Evolutionary conservation across 768 basidiomycete genomes (phyloP).

Genomic region (Hericium erinaceus): DNA sequence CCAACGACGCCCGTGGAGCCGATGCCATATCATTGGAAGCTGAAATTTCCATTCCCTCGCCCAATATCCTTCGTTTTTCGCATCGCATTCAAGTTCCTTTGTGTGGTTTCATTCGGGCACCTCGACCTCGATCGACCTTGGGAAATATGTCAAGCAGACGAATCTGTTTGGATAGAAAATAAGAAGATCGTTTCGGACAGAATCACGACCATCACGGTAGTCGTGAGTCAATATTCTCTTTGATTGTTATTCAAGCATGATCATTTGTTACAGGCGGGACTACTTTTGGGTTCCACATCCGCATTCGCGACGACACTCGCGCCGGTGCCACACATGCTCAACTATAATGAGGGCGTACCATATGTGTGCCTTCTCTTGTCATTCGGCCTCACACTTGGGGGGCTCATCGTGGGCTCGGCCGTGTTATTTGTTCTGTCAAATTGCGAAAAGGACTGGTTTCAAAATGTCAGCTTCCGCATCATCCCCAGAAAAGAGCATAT

Average conservation of each 20-base stretch:
- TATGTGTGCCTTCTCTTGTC: neutral
- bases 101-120: neutral
- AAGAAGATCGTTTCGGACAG: neutral
- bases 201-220: neutral
- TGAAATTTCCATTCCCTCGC: too few species aligned
- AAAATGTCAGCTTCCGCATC: neutral
- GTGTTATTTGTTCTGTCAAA: neutral
- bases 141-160: neutral
- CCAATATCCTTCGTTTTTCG: too few species aligned
- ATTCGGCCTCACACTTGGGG: neutral
- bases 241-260: too few species aligned
- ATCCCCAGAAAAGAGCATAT: too few species aligned
- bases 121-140: neutral
- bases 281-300: neutral
- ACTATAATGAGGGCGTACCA: neutral
- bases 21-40: too few species aligned
- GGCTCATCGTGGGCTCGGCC: neutral
- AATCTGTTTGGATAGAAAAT: neutral
- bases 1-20: too few species aligned
- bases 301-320: neutral
- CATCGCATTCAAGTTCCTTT: neutral
- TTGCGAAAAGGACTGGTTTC: neutral
- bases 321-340: neutral
- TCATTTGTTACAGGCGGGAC: neutral
- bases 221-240: neutral